A percentile compares a stretch with the other conserved stretches of the same genome.
Evolutionary conservation across 2,329 filamentous ascomycete genomes (phyloP).

Genomic region (Diaporthe amygdali): DNA sequence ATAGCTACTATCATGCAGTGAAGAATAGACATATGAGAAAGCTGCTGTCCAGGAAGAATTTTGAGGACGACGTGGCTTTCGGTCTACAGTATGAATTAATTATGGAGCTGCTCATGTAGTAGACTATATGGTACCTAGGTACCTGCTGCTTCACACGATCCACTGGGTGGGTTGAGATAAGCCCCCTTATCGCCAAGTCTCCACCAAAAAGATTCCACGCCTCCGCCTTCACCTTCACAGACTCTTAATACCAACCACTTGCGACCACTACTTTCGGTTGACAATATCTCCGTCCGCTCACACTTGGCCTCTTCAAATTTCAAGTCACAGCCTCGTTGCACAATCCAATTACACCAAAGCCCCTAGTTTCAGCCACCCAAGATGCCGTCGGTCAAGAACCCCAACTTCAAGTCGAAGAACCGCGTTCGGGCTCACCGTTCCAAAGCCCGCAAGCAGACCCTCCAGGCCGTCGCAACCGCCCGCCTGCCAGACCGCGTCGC

Average conservation of each 20-base stretch:
- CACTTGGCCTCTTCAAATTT: background rate
- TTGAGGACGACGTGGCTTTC: too few species aligned
- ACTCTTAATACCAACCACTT: background rate
- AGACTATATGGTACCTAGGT: background rate
- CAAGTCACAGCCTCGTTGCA: background rate
- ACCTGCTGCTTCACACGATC: background rate
- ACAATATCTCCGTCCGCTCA: background rate
- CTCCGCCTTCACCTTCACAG: background rate
- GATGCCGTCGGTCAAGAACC: constrained; percentile 64
- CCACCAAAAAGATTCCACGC: constrained; percentile 17
- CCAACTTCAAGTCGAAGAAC: constrained; percentile 62
- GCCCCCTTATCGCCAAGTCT: background rate
- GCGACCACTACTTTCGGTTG: background rate
- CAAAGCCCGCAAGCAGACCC: constrained; percentile 48
- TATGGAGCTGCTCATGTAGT: too few species aligned
- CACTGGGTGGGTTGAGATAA: background rate
- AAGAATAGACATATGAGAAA: background rate
- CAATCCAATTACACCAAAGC: too few species aligned
- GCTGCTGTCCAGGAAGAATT: background rate
- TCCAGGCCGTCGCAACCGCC: constrained; percentile 44
- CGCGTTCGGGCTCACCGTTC: constrained; percentile 52
- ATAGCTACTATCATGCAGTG: background rate
- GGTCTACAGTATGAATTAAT: too few species aligned
- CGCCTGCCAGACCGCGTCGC: constrained; percentile 27
- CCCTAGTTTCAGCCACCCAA: constrained; percentile 16